Conservation (phyloP, 2,329 filamentous ascomycete species). For the Beauveria sp. region DNA sequence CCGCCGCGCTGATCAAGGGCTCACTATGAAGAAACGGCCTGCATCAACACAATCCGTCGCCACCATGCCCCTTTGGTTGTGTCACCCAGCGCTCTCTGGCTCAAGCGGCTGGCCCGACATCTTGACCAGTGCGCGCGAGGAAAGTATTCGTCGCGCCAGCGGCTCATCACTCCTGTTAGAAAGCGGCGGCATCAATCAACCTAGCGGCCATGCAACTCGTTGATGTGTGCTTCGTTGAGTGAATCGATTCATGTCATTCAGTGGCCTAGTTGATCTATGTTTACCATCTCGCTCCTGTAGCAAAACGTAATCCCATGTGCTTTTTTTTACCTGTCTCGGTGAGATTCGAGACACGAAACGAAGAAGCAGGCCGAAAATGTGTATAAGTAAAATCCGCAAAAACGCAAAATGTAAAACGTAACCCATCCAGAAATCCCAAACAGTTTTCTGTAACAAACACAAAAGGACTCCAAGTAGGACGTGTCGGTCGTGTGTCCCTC, state of each 20-base stretch:
- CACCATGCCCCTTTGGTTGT: no score
- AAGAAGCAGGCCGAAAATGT: neutral
- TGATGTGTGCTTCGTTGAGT: no score
- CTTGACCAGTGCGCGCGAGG: no score
- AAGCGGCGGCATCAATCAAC: no score
- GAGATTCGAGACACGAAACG: neutral
- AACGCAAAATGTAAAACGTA: neutral
- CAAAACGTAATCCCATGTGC: conserved; percentile 3
- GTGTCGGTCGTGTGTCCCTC: neutral
- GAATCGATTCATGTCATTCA: neutral
- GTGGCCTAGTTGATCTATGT: conserved; percentile 4
- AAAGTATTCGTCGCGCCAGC: no score
- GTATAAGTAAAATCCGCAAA: neutral
- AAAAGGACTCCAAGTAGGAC: conserved; percentile 3
- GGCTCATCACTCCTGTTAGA: no score
- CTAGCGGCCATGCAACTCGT: no score
- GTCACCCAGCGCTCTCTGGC: no score
- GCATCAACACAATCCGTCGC: no score
- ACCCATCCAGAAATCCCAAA: conserved; percentile 6
- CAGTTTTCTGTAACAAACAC: conserved; percentile 3
- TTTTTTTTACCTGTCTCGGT: neutral
- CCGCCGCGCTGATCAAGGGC: no score
- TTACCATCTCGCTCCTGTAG: conserved; percentile 7
- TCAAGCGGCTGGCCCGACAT: no score
- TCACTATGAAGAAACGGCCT: no score